Conservation (phyloP, 2,329 filamentous ascomycete species). For the Penicillium sp. region DNA sequence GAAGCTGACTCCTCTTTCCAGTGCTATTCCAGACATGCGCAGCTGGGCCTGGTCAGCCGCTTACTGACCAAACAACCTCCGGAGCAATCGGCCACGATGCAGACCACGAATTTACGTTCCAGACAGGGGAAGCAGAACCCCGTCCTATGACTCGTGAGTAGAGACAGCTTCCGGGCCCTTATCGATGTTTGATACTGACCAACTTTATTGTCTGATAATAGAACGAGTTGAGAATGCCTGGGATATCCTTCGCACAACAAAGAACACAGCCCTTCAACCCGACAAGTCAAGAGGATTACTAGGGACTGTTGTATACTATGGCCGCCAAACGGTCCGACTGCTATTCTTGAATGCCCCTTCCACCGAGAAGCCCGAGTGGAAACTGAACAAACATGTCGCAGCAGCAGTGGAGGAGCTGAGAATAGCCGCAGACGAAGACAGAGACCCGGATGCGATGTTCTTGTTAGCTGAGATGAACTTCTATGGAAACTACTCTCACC, state of each 20-base stretch:
- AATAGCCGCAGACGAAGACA: conserved; percentile 54
- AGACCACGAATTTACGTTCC: conserved; percentile 23
- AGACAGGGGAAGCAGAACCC: conserved; percentile 15
- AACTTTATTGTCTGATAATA: conserved; percentile 12
- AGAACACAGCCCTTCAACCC: conserved; percentile 22
- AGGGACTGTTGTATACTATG: conserved; percentile 59
- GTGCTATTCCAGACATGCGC: conserved; percentile 33
- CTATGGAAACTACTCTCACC: conserved; percentile 88
- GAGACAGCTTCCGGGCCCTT: neutral
- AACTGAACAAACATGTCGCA: conserved; percentile 45
- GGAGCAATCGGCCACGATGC: conserved; percentile 19
- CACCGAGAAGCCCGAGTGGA: conserved; percentile 42
- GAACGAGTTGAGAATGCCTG: conserved; percentile 35
- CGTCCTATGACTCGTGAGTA: conserved; percentile 33
- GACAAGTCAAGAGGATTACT: conserved; percentile 58
- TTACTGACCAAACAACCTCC: conserved; percentile 18
- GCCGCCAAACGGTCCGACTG: conserved; percentile 60
- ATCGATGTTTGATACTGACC: conserved; percentile 6
- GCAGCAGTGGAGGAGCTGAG: conserved; percentile 60
- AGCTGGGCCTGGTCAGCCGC: conserved; percentile 26
- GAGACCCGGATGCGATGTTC: conserved; percentile 75
- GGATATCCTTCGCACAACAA: conserved; percentile 29
- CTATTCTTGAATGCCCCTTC: conserved; percentile 64
- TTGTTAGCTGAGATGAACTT: conserved; percentile 94
- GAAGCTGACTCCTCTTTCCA: conserved; percentile 26